Percentiles rank a stretch among this genome's conserved stretches.
Evolutionary conservation across 2,329 filamentous ascomycete genomes (phyloP).

Genomic region (Alternaria arborescens): DNA sequence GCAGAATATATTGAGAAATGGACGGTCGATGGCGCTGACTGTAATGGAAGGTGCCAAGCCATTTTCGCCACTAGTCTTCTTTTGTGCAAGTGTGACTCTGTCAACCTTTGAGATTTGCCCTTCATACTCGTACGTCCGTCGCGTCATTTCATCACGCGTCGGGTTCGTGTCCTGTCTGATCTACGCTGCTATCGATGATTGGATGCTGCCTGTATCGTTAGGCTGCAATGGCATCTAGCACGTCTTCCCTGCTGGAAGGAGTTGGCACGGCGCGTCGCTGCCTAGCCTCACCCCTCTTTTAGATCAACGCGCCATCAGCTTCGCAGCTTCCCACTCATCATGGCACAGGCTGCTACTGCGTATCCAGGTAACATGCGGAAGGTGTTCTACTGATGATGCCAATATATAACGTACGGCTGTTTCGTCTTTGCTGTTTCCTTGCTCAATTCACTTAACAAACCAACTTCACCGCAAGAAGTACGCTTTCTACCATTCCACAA

Average conservation of each 20-base stretch:
- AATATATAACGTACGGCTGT: constrained; percentile 1
- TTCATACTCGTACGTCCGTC: background rate
- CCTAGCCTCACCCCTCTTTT: constrained; percentile 18
- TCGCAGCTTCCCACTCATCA: background rate
- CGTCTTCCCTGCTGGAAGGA: background rate
- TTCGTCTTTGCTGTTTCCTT: background rate
- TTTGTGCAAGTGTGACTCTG: background rate
- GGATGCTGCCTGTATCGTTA: constrained; percentile 9
- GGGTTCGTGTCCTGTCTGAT: background rate
- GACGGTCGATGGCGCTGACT: background rate
- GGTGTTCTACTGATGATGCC: background rate
- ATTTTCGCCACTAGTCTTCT: background rate
- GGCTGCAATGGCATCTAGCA: constrained; percentile 6
- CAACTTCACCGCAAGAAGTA: background rate
- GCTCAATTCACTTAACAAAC: background rate
- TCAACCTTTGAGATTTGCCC: background rate
- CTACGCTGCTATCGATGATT: background rate
- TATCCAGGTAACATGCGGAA: background rate
- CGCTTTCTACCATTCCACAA: background rate
- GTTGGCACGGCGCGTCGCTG: constrained; percentile 5
- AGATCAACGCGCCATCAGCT: constrained; percentile 32
- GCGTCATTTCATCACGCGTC: background rate
- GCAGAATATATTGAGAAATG: background rate
- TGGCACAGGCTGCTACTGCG: background rate
- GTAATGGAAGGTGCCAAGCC: background rate